Evolutionary conservation across 805 yeast genomes (phyloP), one percentile per base, ranked within the genome.

Genomic region (Candida gorgasii): DNA sequence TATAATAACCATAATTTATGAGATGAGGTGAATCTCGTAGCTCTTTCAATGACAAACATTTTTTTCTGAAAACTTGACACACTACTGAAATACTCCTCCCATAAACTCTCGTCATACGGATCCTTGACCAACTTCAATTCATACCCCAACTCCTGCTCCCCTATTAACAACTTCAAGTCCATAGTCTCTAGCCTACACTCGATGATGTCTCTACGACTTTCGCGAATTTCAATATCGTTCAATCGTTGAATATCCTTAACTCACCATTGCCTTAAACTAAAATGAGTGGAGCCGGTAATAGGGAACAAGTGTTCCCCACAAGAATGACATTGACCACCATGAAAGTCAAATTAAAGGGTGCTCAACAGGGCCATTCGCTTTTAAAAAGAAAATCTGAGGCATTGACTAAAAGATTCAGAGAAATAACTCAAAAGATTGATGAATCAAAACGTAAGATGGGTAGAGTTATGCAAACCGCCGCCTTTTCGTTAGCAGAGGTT

Each of bases 381-480:
- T 72, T 92, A 65, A 92, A 92, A 73, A 80, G 98, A 67, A 92
- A 92, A 65, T 89, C 97, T 5, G 99, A 92, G 68, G 99, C 99
- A 0, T 75, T 92, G 61, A 93, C 98, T 15, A 89, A 90, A 65
- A 77, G 99, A 57, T 92, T 92, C 72, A 83, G 99, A 66, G 99
- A 92, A 54, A 92, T 92, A 58, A 89, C 97, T 13, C 86, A 79
- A 62, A 75, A 96, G 64, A 92, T 92, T 61, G 97, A 93, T 62
- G 96, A 89, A 54, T 84, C 98, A 33, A 92, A 92, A 69, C 80
- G 92, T 55, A 93, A 92, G 72, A 92, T 93, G 98, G 99, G 98
- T 39, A 77, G 92, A 51, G 96, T 92, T 33, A 92, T 92, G 98
- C 98, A 93, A 63, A 86, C 95, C 0, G 99, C 99, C 1, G 95